phyloP scores from a whole-genome alignment of 1,284 basidiomycete genomes.

The Phellopilus nigrolimitatus region DNA sequence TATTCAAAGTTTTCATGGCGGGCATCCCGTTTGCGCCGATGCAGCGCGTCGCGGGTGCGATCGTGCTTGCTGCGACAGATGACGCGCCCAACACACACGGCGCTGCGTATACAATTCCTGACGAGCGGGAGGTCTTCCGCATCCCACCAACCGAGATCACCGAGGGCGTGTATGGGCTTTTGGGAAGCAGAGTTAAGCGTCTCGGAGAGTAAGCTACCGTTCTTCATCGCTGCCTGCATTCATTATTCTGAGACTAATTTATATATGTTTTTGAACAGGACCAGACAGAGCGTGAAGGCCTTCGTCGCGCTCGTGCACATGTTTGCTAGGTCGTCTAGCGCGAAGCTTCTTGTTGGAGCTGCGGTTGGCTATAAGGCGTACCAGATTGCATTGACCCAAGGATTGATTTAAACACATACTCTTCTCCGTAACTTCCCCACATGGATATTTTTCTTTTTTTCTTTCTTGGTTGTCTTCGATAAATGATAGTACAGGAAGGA shows the following conservation, averaged over 20 bases:
- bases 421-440: not conserved
- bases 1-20: constrained; percentile 39
- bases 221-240: not conserved
- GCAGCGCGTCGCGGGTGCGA: constrained; percentile 44
- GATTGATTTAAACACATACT: not conserved
- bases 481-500: not conserved
- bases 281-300: constrained; percentile 7
- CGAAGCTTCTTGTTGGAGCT: constrained; percentile 8
- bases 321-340: not conserved
- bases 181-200: constrained; percentile 39
- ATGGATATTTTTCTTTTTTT: not conserved
- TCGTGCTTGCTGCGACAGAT: constrained; percentile 48
- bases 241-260: not conserved
- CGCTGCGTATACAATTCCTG: constrained; percentile 42
- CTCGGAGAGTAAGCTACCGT: constrained; percentile 32
- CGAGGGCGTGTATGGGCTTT: constrained; percentile 46
- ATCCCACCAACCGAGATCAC: constrained; percentile 43
- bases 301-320: constrained; percentile 4
- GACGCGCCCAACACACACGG: constrained; percentile 42
- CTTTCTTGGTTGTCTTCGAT: not conserved
- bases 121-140: constrained; percentile 45
- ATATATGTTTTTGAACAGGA: not conserved
- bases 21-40: constrained; percentile 50
- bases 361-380: constrained; percentile 12
- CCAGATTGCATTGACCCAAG: constrained; percentile 1